A percentile compares a stretch with the other conserved stretches of the same genome.
These are phyloP conservation scores for Saprolegnia diclina DNA, from an alignment of 352 stramenopile species.

Conservation along the genomic window DNA sequence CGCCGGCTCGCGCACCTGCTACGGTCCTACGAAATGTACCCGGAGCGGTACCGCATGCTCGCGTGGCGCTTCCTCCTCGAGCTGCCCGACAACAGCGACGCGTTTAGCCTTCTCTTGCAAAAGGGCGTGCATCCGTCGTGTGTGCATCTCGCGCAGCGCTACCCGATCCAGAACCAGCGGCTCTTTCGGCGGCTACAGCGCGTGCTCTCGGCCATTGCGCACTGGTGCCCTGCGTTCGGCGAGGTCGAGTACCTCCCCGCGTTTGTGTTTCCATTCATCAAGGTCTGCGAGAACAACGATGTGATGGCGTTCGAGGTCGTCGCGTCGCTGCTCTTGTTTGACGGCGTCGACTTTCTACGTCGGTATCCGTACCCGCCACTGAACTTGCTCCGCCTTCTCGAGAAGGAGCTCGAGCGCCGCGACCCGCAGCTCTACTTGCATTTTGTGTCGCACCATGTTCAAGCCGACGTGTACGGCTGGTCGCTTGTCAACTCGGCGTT, in stretches of 20 bases:
- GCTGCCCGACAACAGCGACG: conserved; percentile 76
- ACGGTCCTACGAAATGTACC: conserved; percentile 65
- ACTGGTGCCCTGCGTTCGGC: conserved; percentile 88
- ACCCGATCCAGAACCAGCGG: conserved; percentile 68
- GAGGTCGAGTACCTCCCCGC: conserved; percentile 77
- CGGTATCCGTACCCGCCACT: conserved; percentile 80
- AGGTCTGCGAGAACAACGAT: conserved; percentile 81
- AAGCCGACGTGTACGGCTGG: conserved; percentile 70
- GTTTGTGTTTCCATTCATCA: conserved; percentile 85
- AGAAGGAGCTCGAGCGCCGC: conserved; percentile 57
- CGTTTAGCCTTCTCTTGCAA: conserved; percentile 60
- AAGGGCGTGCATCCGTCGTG: conserved; percentile 78
- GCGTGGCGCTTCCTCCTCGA: conserved; percentile 80
- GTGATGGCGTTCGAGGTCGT: conserved; percentile 87
- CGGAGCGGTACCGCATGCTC: conserved; percentile 73
- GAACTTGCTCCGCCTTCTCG: conserved; percentile 55
- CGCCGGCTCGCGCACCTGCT: conserved; percentile 59
- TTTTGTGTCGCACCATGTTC: conserved; percentile 59
- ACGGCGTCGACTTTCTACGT: conserved; percentile 71
- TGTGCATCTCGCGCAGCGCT: conserved; percentile 59
- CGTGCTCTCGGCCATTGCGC: conserved; percentile 78
- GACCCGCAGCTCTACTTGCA: conserved; percentile 75
- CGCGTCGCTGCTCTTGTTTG: conserved; percentile 81
- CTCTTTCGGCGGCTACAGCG: conserved; percentile 71
- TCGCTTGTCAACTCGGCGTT: conserved; percentile 84